A percentile compares a stretch with the other conserved stretches of the same genome.
These are phyloP conservation scores for Mycena galericulata DNA, from an alignment of 768 basidiomycete genomes.

Conservation along the genomic window DNA sequence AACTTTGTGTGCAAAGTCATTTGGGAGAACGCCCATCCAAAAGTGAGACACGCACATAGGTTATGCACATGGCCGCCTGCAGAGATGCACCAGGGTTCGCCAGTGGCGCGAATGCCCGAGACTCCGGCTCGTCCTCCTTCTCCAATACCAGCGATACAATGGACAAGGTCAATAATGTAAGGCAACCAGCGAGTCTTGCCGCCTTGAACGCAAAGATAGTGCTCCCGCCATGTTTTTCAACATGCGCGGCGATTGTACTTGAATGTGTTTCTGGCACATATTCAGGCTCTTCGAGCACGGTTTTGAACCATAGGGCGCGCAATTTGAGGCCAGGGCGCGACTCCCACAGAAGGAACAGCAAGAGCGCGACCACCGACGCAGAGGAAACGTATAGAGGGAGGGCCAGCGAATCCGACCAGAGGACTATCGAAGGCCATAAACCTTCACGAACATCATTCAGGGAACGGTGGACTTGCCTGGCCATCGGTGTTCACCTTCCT, in stretches of 20 bases:
- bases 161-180: conserved; percentile 40
- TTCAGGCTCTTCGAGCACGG: background rate
- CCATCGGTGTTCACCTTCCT: background rate
- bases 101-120: background rate
- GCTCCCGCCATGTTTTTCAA: conserved; percentile 36
- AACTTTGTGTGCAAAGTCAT: too few species aligned
- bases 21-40: background rate
- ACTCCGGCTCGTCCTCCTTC: background rate
- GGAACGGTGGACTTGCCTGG: too few species aligned
- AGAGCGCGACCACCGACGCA: conserved; percentile 1
- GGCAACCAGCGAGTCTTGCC: conserved; percentile 37
- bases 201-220: conserved; percentile 39
- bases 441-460: background rate
- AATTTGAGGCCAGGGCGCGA: conserved; percentile 4
- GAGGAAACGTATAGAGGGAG: conserved; percentile 8
- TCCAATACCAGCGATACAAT: conserved; percentile 16
- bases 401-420: conserved; percentile 18
- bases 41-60: conserved; percentile 24
- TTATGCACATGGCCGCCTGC: conserved; percentile 2
- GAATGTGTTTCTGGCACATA: conserved; percentile 9
- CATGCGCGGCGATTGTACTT: conserved; percentile 5
- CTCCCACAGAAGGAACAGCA: conserved; percentile 1
- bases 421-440: background rate
- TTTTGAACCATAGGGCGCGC: conserved; percentile 11
- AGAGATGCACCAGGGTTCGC: background rate